Conservation (phyloP, 192 early-diverging fungal genomes). For the Coemansia sp. region DNA sequence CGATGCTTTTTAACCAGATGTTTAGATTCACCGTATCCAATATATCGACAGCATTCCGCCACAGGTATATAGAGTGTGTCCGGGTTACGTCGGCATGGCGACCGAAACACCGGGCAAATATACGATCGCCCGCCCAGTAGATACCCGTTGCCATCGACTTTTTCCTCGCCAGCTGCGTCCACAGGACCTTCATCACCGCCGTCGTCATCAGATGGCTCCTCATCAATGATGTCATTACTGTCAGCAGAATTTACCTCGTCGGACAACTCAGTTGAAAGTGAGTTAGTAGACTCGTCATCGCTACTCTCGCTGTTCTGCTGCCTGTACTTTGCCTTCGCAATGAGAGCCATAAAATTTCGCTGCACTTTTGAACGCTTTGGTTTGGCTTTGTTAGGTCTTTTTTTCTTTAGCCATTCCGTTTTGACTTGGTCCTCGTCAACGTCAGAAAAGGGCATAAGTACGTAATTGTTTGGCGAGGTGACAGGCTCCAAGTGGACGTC, state of each 20-base stretch:
- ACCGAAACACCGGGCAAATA: conserved; percentile 3
- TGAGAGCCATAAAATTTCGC: background rate
- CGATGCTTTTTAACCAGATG: background rate
- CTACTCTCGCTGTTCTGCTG: background rate
- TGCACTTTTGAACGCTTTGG: background rate
- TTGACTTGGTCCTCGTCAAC: background rate
- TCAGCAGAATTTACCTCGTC: background rate
- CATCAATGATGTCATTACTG: background rate
- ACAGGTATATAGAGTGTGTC: background rate
- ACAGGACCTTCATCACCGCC: background rate
- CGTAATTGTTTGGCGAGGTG: background rate
- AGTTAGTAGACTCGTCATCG: background rate
- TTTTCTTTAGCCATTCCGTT: background rate
- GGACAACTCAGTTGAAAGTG: background rate
- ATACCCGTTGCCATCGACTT: background rate
- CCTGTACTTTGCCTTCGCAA: background rate
- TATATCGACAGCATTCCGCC: background rate
- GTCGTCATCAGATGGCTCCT: background rate
- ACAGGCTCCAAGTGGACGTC: background rate
- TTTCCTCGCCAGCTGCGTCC: background rate
- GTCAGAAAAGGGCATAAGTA: background rate
- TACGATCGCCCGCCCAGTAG: background rate
- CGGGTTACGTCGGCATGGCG: background rate
- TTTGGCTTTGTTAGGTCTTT: background rate
- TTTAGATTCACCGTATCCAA: background rate